Conservation (phyloP, 2,329 filamentous ascomycete genomes). For the Cordyceps fumosorosea region DNA sequence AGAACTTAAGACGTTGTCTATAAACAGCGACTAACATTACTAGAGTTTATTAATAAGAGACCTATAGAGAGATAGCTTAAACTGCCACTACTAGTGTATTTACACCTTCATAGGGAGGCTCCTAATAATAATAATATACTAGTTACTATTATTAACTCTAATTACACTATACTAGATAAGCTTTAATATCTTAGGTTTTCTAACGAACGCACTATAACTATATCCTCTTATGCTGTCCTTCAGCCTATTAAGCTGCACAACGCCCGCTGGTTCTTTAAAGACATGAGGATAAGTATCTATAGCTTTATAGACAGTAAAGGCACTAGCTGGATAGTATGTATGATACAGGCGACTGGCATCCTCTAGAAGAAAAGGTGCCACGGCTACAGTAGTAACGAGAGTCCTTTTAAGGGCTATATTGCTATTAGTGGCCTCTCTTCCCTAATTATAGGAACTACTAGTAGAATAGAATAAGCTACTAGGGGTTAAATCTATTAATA, state of each 20-base stretch:
- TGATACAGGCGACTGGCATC: constrained; percentile 44
- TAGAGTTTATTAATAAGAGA: not conserved
- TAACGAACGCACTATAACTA: not conserved
- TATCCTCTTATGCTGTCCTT: constrained; percentile 25
- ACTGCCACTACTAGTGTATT: not conserved
- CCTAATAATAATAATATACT: not conserved
- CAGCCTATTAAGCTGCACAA: constrained; percentile 35
- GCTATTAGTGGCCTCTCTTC: constrained; percentile 35
- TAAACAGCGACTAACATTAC: not conserved
- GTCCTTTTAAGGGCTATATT: constrained; percentile 40
- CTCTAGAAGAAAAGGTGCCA: constrained; percentile 33
- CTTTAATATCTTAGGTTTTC: not conserved
- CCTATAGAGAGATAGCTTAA: not conserved
- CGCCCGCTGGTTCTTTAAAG: constrained; percentile 33
- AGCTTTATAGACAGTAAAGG: constrained; percentile 34
- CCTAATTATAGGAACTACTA: constrained; percentile 46
- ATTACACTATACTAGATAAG: not conserved
- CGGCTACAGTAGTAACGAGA: constrained; percentile 35
- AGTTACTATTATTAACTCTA: not conserved
- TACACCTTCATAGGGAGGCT: not conserved
- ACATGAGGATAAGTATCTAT: constrained; percentile 34
- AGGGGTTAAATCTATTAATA: constrained; percentile 15
- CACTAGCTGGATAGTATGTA: constrained; percentile 40
- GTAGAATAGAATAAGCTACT: constrained; percentile 38
- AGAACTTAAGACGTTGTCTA: not conserved